Evolutionary conservation across 23 red algal genomes (phyloP).

Genomic region (Pyropia yezoensis): DNA sequence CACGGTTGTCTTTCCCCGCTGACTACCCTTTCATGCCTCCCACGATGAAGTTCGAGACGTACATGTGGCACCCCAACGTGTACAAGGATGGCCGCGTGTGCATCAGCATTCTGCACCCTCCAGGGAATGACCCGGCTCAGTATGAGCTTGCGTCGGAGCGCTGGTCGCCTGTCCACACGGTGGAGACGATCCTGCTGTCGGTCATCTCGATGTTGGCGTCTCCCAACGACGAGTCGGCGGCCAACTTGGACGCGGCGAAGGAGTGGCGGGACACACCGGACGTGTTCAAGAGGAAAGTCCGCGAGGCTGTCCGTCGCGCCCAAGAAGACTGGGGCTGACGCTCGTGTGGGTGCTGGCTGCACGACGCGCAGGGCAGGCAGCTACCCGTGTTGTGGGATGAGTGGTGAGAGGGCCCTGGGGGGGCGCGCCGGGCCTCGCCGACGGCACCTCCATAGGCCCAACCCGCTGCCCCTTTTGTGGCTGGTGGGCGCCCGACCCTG

Average conservation of each 20-base stretch:
- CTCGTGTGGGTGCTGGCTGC: background rate
- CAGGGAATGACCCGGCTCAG: constrained; percentile 86
- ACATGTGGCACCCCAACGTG: constrained; percentile 99
- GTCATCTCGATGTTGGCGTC: constrained; percentile 94
- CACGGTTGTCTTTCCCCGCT: constrained; percentile 80
- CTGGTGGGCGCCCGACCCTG: too few species aligned
- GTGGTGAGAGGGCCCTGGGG: too few species aligned
- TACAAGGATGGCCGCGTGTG: constrained; percentile 95
- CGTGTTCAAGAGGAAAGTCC: constrained; percentile 87
- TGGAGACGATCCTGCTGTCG: constrained; percentile 88
- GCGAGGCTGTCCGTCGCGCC: constrained; percentile 65
- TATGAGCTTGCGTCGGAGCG: constrained; percentile 95
- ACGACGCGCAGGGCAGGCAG: background rate
- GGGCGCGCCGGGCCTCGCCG: too few species aligned
- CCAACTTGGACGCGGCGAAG: constrained; percentile 97
- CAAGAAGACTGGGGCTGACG: constrained; percentile 67
- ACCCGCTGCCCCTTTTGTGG: too few species aligned
- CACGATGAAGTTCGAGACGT: constrained; percentile 77
- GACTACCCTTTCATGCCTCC: constrained; percentile 97
- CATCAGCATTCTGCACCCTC: constrained; percentile 93
- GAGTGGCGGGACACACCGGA: constrained; percentile 91
- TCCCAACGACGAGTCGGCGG: constrained; percentile 94
- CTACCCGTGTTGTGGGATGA: too few species aligned
- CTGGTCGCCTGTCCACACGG: constrained; percentile 94
- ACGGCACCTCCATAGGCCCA: too few species aligned